These are phyloP conservation scores for Tephrocybe sp. DNA, from an alignment of 768 basidiomycete species.

Conservation along the genomic window DNA sequence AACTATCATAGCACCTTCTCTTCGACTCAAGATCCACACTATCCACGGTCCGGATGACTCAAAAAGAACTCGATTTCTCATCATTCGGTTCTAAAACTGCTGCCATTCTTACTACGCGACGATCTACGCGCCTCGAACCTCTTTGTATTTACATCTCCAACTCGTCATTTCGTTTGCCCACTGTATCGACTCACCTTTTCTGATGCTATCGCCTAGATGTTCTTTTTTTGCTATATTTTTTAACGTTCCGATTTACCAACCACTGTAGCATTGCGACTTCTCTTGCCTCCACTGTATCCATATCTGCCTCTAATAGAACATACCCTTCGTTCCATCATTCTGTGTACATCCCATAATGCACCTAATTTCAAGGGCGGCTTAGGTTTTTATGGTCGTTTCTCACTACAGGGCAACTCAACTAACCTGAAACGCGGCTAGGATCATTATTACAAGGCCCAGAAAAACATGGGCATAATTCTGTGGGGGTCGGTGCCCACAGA, in stretches of 20 bases:
- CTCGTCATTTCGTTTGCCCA: slow-evolving; percentile 6
- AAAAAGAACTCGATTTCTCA: not conserved
- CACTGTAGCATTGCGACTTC: slow-evolving; percentile 7
- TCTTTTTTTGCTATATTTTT: slow-evolving; percentile 16
- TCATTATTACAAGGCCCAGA: slow-evolving; percentile 55
- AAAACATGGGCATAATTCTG: slow-evolving; percentile 57
- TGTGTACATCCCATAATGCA: slow-evolving; percentile 48
- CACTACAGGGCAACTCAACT: slow-evolving; percentile 3
- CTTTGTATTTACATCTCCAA: slow-evolving; percentile 7
- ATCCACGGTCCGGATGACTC: slow-evolving; percentile 19
- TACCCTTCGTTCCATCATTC: slow-evolving; percentile 36
- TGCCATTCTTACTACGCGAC: not conserved
- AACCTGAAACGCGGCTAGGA: slow-evolving; percentile 53
- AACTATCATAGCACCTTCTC: slow-evolving; percentile 18
- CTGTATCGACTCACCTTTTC: slow-evolving; percentile 18
- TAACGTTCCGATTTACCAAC: slow-evolving; percentile 13
- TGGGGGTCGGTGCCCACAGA: slow-evolving; percentile 42
- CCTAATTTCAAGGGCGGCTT: slow-evolving; percentile 25
- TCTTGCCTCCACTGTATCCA: slow-evolving; percentile 21
- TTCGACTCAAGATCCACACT: slow-evolving; percentile 23
- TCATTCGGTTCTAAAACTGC: not conserved
- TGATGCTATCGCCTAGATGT: slow-evolving; percentile 14
- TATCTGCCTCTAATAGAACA: slow-evolving; percentile 12
- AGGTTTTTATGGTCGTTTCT: too few species aligned
- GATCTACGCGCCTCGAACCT: not conserved